Evolutionary conservation across 1,284 basidiomycete species (phyloP).

Genomic region (Sporisorium scitamineum): DNA sequence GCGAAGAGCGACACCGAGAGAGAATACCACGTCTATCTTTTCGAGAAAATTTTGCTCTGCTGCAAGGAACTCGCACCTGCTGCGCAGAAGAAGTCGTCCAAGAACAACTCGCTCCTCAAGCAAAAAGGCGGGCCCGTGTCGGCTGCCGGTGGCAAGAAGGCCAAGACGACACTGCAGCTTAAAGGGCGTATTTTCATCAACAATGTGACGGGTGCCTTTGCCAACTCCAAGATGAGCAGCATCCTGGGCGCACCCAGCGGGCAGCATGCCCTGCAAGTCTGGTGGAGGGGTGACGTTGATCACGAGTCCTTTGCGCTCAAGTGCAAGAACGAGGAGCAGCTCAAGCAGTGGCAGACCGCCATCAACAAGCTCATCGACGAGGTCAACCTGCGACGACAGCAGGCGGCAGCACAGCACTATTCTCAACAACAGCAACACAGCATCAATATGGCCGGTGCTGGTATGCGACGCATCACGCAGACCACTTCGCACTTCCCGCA

Average conservation of each 20-base stretch:
- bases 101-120: conserved; percentile 63
- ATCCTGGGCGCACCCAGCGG: conserved; percentile 50
- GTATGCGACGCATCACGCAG: conserved; percentile 50
- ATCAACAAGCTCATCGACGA: conserved; percentile 86
- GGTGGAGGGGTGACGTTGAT: conserved; percentile 93
- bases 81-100: conserved; percentile 70
- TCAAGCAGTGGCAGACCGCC: conserved; percentile 89
- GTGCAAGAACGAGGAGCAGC: conserved; percentile 91
- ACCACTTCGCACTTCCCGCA: conserved; percentile 58
- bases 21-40: conserved; percentile 98
- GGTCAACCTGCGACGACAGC: conserved; percentile 54
- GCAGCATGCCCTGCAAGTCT: conserved; percentile 78
- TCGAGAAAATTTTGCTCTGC: conserved; percentile 98
- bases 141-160: conserved; percentile 47
- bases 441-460: conserved; percentile 60
- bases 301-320: conserved; percentile 91
- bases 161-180: conserved; percentile 80
- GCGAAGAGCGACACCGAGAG: conserved; percentile 96
- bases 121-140: conserved; percentile 31
- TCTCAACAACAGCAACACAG: conserved; percentile 24
- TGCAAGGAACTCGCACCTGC: conserved; percentile 82
- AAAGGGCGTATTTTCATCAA: conserved; percentile 98
- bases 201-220: conserved; percentile 84
- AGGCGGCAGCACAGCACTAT: conserved; percentile 45
- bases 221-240: conserved; percentile 70